Evolutionary conservation across 306 rosid species (phyloP), one percentile per base, ranked within the genome.

Genomic region (Cucumis sativus): DNA sequence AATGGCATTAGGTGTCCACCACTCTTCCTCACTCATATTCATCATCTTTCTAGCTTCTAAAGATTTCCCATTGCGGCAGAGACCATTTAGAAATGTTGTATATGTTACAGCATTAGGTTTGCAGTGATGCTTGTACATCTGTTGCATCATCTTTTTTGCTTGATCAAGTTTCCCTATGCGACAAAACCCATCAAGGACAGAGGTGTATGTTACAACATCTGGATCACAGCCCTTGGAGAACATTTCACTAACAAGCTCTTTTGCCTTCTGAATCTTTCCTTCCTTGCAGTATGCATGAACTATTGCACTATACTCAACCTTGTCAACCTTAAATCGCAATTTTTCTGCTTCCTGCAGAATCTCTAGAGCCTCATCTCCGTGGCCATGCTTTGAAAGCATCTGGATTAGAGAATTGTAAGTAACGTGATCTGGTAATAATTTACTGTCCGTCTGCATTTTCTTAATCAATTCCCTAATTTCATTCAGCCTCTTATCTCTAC

Each of bases 1-100:
- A 79, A 92, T 82, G 59, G 92, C 90, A 87, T 89, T 89, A 65
- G 93, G 97, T 14, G 88, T 88, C 97, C 97, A 92, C 92, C 92
- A 89, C 62, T 92, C 91, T 85, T 92, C 92, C 87, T 92, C 92
- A 45, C 97, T 90, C 82, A 28, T 67, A 57, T 77, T 84, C 81
- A 92, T 78, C 97, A 95, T 89, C 76, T 89, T 94, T 82, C 91
- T 88, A 70, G 95, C 96, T 84, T 90, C 93, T 52, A 77, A 79
- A 47, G 96, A 90, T 78, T 87, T 95, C 59, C 96, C 95, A 80
- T 74, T 84, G 81, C 49, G 90, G 86, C 96, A 92, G 70, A 95
- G 95, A 74, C 97, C 97, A 73, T 91, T 88, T 75, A 91, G 80
- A 84, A 94, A 79, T 47, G 92, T 86, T 17, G 96, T 91, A 83